Evolutionary conservation across 1,139 yeast species (phyloP).

Genomic region (Taphrina populina): DNA sequence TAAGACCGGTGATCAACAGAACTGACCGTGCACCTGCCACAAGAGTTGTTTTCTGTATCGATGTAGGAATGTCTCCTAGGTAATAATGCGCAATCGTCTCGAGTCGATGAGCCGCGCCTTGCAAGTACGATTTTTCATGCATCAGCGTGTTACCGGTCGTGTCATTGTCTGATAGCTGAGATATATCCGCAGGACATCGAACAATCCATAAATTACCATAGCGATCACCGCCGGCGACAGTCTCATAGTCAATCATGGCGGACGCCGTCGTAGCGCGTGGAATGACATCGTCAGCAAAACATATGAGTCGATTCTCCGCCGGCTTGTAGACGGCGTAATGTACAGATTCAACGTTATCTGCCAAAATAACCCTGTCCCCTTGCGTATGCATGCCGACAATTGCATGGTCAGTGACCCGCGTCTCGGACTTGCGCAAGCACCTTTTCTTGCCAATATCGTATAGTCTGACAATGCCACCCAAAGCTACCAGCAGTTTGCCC

Average conservation of each 20-base stretch:
- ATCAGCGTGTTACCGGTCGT: slow-evolving; percentile 48
- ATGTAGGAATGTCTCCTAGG: slow-evolving; percentile 68
- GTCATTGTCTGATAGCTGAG: slow-evolving; percentile 55
- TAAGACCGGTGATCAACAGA: slow-evolving; percentile 69
- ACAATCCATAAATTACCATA: slow-evolving; percentile 77
- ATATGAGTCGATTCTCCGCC: slow-evolving; percentile 55
- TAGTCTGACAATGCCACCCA: slow-evolving; percentile 56
- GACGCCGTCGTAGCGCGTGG: slow-evolving; percentile 66
- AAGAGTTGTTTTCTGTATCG: slow-evolving; percentile 57
- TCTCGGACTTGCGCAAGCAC: slow-evolving; percentile 60
- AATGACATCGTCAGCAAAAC: slow-evolving; percentile 68
- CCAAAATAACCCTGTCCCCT: slow-evolving; percentile 63
- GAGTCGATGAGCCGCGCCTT: slow-evolving; percentile 59
- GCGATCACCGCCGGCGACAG: slow-evolving; percentile 83
- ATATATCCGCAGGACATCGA: slow-evolving; percentile 55
- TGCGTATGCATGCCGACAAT: slow-evolving; percentile 57
- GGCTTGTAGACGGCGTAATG: slow-evolving; percentile 58
- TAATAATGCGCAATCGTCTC: slow-evolving; percentile 60
- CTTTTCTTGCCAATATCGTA: slow-evolving; percentile 80
- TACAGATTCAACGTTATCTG: slow-evolving; percentile 67
- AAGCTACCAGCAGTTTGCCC: slow-evolving; percentile 62
- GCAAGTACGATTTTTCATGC: slow-evolving; percentile 48
- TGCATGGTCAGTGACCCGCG: slow-evolving; percentile 45
- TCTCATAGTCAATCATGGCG: slow-evolving; percentile 64
- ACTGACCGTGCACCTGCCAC: slow-evolving; percentile 64